Percentiles rank a stretch among this genome's conserved stretches.
Evolutionary conservation across 1,284 basidiomycete genomes (phyloP).

Genomic region (Porogramme epimiltina): DNA sequence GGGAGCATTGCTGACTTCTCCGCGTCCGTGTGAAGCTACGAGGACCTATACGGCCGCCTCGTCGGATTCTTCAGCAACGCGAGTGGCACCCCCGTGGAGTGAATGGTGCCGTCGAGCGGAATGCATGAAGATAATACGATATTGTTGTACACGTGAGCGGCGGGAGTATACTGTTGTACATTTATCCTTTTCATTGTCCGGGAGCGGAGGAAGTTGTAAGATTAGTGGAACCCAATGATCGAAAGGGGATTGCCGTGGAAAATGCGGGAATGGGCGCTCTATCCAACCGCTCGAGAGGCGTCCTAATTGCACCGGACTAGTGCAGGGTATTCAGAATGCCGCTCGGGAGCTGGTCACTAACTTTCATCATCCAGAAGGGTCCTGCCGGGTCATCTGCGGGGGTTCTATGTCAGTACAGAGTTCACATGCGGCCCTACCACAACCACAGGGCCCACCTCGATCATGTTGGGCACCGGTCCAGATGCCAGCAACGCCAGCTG

Average conservation of each 20-base stretch:
- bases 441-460: slow-evolving; percentile 40
- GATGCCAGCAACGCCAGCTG: slow-evolving; percentile 61
- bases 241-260: no score
- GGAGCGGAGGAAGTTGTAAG: background rate
- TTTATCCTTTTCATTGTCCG: background rate
- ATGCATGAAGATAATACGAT: no score
- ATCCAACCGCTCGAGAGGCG: no score
- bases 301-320: background rate
- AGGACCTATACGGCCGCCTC: slow-evolving; percentile 63
- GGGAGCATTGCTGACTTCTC: background rate
- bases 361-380: slow-evolving; percentile 68
- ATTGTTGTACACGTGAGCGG: no score
- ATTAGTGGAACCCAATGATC: background rate
- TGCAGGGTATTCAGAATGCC: slow-evolving; percentile 16
- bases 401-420: background rate
- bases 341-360: slow-evolving; percentile 27
- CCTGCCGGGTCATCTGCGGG: slow-evolving; percentile 60
- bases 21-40: slow-evolving; percentile 39
- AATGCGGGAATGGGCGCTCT: no score
- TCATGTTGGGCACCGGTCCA: slow-evolving; percentile 67
- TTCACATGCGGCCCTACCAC: no score
- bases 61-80: slow-evolving; percentile 49
- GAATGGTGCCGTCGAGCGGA: background rate
- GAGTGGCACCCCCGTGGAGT: slow-evolving; percentile 13
- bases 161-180: background rate